Percentiles rank a stretch among this genome's conserved stretches.
These are phyloP conservation scores for Volvox africanus DNA, from an alignment of 139 green algal genomes.

Conservation along the genomic window DNA sequence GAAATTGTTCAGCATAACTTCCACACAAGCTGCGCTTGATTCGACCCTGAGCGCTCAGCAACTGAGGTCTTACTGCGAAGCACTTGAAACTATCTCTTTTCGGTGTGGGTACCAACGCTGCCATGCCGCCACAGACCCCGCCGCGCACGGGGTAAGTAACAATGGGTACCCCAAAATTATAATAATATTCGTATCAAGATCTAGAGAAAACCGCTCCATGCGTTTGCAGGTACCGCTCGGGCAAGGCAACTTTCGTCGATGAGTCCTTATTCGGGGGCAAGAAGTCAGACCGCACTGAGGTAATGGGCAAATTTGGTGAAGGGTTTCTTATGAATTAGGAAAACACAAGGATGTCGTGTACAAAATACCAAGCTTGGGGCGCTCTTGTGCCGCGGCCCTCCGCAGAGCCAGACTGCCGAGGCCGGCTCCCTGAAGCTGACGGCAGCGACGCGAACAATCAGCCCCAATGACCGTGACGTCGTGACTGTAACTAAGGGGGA, in stretches of 20 bases:
- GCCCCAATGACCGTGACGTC: slow-evolving; percentile 47
- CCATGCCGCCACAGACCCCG: slow-evolving; percentile 44
- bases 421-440: slow-evolving; percentile 32
- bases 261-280: slow-evolving; percentile 56
- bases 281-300: slow-evolving; percentile 27
- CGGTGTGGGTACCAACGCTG: neutral
- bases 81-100: neutral
- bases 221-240: slow-evolving; percentile 22
- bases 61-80: neutral
- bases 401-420: neutral
- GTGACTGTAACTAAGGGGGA: slow-evolving; percentile 56
- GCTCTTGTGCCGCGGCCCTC: slow-evolving; percentile 5
- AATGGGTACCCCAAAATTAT: neutral
- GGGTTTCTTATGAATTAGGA: too few relatives aligned
- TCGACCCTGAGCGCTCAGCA: too few relatives aligned
- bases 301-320: neutral
- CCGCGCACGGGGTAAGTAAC: slow-evolving; percentile 22
- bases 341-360: too few relatives aligned
- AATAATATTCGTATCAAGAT: neutral
- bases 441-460: slow-evolving; percentile 7
- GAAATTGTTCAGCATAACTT: too few relatives aligned
- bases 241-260: slow-evolving; percentile 59
- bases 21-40: too few relatives aligned
- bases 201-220: neutral
- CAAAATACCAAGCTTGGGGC: too few relatives aligned